Base-by-base conservation (phyloP, 495 filamentous ascomycete genomes). In the Cercophora sp. region DNA sequence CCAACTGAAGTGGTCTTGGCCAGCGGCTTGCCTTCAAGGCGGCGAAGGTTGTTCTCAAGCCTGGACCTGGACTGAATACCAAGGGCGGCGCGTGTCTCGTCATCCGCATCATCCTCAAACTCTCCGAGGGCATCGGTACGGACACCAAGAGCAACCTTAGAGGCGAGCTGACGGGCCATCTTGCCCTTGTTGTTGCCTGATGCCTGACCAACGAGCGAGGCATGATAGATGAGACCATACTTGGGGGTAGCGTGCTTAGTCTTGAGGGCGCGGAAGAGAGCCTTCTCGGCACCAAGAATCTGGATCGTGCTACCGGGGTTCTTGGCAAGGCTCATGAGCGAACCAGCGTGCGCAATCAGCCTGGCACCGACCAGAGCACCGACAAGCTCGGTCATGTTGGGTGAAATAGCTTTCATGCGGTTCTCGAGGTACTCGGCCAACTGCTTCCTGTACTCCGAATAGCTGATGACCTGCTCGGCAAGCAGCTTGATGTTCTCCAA, bases 161-260 rank as follows among this genome's bases (percentile, higher is more conserved):
- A 83, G 44, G 93, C 89, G 32, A 99, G 80, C 76, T 96, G 89
- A 72, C 93, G 86, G 11, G 93, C 93, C 65, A 99, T 96, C 78
- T 99, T 99, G 58, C 93, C 93, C 85, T 99, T 99, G 75, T 97
- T 97, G 74, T 85, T 88, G 56, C 94, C 93, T 22, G 88, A 92
- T 20, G 94, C 92, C 73, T 99, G 93, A 37, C 93, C 93, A 42
- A 99, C 88, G 25, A 99, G 78, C 22, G 91, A 96, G 16, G 93
- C 91, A 71, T 99, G 94, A 75, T 96, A 99, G 70, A 97, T 95
- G 58, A 98, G 81, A 78, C 93, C 93, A 61, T 99, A 99, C 75
- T 99, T 99, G 58, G 93, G 93, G 10, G 93, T 99, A 64, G 97
- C 89, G 68, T 97, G 93, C 77, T 99, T 99, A 15, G 94, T 99